Conservation (phyloP, 805 yeast genomes). For the Cyberlindnera saturnus region DNA sequence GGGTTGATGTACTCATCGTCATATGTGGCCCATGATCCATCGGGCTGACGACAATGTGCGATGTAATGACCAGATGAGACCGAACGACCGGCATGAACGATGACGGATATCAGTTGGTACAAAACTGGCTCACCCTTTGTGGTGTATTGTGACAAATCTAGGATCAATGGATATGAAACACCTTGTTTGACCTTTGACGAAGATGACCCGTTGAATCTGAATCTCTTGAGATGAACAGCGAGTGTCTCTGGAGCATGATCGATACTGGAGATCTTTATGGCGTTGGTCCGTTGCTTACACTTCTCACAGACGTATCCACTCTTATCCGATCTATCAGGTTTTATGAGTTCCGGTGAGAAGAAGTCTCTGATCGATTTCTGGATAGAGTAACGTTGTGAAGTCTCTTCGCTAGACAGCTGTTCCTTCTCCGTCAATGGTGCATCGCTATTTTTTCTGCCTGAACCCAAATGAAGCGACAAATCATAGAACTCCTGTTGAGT, state of each 20-base stretch:
- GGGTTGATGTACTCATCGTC: constrained; percentile 86
- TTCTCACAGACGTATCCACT: constrained; percentile 84
- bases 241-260: constrained; percentile 84
- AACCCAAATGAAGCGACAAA: constrained; percentile 65
- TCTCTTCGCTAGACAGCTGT: constrained; percentile 7
- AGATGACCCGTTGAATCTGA: constrained; percentile 75
- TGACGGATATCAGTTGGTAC: constrained; percentile 75
- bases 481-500: constrained; percentile 95
- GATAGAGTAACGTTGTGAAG: constrained; percentile 48
- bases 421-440: constrained; percentile 6
- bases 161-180: constrained; percentile 69
- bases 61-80: constrained; percentile 90
- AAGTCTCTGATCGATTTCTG: constrained; percentile 74
- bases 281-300: constrained; percentile 72
- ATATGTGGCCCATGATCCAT: constrained; percentile 87
- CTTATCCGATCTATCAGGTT: constrained; percentile 58
- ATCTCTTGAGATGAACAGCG: constrained; percentile 82
- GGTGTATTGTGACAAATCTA: constrained; percentile 66
- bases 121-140: constrained; percentile 40
- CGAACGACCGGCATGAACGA: constrained; percentile 92
- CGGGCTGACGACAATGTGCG: constrained; percentile 88
- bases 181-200: constrained; percentile 85
- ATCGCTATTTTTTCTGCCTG: constrained; percentile 19
- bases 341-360: constrained; percentile 76
- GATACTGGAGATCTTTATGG: constrained; percentile 68